phyloP scores from a whole-genome alignment of 2,329 filamentous ascomycete genomes.

The Phaeosphaeriaceae sp. region DNA sequence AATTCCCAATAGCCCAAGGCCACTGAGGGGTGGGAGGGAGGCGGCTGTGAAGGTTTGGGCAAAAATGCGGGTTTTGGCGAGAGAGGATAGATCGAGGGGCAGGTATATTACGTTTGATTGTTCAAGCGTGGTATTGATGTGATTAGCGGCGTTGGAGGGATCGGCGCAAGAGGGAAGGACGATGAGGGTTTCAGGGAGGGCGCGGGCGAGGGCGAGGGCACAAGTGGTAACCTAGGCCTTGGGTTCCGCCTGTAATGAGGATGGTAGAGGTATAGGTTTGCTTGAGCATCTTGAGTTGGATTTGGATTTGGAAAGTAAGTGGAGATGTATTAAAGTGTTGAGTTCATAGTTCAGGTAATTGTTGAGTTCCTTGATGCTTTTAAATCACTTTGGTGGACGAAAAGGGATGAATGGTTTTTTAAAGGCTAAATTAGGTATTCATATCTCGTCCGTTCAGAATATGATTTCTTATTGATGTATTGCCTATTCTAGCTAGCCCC shows the following conservation, averaged over 20 bases:
- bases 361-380: no score
- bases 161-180: slow-evolving; percentile 47
- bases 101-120: slow-evolving; percentile 53
- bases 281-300: slow-evolving; percentile 26
- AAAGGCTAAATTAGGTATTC: no score
- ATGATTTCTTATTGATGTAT: no score
- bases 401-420: no score
- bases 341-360: no score
- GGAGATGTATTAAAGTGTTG: no score
- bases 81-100: slow-evolving; percentile 53
- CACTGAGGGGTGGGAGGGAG: slow-evolving; percentile 51
- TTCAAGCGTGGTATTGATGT: slow-evolving; percentile 52
- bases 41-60: slow-evolving; percentile 44
- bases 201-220: slow-evolving; percentile 23
- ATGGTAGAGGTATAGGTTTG: slow-evolving; percentile 38
- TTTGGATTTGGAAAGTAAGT: background rate
- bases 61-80: slow-evolving; percentile 52
- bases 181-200: slow-evolving; percentile 22
- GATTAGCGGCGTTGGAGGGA: slow-evolving; percentile 47
- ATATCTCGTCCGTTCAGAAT: no score
- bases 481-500: no score
- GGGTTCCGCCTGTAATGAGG: slow-evolving; percentile 35
- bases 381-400: no score
- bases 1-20: no score
- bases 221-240: slow-evolving; percentile 29